Evolutionary conservation across 495 filamentous ascomycete species (phyloP).

Genomic region (Hypoxylon crocopeplum): DNA sequence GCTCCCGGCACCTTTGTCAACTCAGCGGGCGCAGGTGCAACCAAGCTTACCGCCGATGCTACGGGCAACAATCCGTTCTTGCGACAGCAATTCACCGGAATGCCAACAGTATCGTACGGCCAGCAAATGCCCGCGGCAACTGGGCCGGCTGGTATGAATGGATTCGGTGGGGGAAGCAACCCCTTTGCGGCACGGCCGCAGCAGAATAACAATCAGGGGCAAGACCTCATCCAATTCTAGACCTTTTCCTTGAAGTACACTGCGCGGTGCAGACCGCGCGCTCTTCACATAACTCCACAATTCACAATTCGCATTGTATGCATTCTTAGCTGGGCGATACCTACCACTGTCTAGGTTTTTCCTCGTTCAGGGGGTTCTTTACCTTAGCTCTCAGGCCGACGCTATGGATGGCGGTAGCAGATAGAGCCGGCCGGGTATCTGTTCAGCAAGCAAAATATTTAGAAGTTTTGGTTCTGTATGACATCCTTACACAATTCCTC

Average conservation of each 20-base stretch:
- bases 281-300: conserved; percentile 10
- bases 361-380: conserved; percentile 11
- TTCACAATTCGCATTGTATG: conserved; percentile 10
- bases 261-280: conserved; percentile 15
- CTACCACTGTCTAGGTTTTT: conserved; percentile 19
- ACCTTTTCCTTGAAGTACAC: conserved; percentile 2
- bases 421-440: conserved; percentile 22
- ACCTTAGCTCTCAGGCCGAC: neutral
- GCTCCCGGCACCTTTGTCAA: conserved; percentile 97
- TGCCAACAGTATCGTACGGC: conserved; percentile 67
- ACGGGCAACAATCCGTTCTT: conserved; percentile 95
- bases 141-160: conserved; percentile 64
- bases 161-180: conserved; percentile 65
- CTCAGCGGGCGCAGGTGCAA: conserved; percentile 80
- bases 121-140: conserved; percentile 78
- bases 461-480: conserved; percentile 8
- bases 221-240: conserved; percentile 93
- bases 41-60: conserved; percentile 70
- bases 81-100: conserved; percentile 77
- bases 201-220: conserved; percentile 69
- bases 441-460: conserved; percentile 21
- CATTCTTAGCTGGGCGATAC: conserved; percentile 32
- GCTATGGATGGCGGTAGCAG: conserved; percentile 6
- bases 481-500: neutral
- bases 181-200: conserved; percentile 73